Evolutionary conservation across 2,329 filamentous ascomycete species (phyloP).

Genomic region (Hymenotorrendiella dingleyae): DNA sequence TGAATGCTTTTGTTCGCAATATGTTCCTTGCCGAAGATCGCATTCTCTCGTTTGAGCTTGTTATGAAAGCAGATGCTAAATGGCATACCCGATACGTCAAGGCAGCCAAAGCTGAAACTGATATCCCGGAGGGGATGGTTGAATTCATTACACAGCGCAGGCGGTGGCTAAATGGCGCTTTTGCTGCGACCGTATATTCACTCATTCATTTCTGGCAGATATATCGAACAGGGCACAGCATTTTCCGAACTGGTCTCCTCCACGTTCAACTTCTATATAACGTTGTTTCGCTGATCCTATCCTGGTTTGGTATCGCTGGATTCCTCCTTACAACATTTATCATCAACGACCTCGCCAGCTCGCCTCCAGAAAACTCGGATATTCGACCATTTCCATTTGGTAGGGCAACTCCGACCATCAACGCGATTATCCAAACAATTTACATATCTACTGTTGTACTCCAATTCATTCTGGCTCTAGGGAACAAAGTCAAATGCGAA

Average conservation of each 20-base stretch:
- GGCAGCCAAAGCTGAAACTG: constrained; percentile 96
- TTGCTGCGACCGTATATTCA: constrained; percentile 93
- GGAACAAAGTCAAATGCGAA: constrained; percentile 94
- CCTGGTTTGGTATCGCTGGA: constrained; percentile 84
- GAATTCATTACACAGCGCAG: constrained; percentile 98
- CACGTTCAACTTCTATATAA: constrained; percentile 97
- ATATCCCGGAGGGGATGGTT: constrained; percentile 92
- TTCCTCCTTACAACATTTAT: constrained; percentile 98
- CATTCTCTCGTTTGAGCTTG: constrained; percentile 98
- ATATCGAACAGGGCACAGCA: constrained; percentile 92
- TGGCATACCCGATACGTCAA: constrained; percentile 99
- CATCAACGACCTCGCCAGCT: constrained; percentile 95
- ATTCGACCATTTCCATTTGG: constrained; percentile 84
- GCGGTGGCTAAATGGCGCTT: constrained; percentile 98
- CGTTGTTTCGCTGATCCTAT: constrained; percentile 77
- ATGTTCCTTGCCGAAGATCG: constrained; percentile 99
- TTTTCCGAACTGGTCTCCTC: constrained; percentile 97
- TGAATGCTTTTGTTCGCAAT: constrained; percentile 99
- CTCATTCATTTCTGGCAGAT: constrained; percentile 91
- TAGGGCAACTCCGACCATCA: constrained; percentile 79
- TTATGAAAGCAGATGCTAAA: constrained; percentile 96
- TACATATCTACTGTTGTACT: constrained; percentile 88
- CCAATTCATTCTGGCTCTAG: constrained; percentile 93
- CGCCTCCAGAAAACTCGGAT: constrained; percentile 43
- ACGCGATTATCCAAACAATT: constrained; percentile 82